Evolutionary conservation across 176 grass and related monocot genomes (phyloP).

Genomic region (Triticum turgidum): DNA sequence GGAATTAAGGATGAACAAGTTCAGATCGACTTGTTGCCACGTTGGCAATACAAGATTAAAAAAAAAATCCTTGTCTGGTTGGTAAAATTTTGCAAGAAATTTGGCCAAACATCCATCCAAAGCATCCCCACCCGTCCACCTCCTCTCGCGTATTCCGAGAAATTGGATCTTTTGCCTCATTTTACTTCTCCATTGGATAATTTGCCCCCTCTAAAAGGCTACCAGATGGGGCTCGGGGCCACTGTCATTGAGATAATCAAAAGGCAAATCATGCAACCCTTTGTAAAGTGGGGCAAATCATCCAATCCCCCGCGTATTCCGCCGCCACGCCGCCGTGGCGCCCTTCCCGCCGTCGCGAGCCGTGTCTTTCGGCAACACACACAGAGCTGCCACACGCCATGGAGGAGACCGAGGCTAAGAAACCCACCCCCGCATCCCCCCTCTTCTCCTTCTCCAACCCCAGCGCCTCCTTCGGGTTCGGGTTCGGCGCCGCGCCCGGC

Average conservation of each 20-base stretch:
- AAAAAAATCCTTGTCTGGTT: too few relatives aligned
- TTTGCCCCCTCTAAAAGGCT: too few relatives aligned
- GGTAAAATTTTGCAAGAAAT: neutral
- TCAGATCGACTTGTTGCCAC: too few relatives aligned
- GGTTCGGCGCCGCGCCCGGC: conserved; percentile 29
- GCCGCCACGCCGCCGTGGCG: neutral
- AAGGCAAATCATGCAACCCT: too few relatives aligned
- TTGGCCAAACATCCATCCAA: neutral
- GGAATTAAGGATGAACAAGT: too few relatives aligned
- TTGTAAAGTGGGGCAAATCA: too few relatives aligned
- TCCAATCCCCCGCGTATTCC: neutral
- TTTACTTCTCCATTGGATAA: too few relatives aligned
- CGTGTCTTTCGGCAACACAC: too few relatives aligned
- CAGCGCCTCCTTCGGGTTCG: conserved; percentile 37
- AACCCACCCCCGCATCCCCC: conserved; percentile 17
- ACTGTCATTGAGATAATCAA: too few relatives aligned
- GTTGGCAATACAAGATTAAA: too few relatives aligned
- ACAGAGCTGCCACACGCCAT: neutral
- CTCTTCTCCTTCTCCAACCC: conserved; percentile 65
- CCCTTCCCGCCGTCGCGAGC: neutral
- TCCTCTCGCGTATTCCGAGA: neutral
- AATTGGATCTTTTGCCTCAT: too few relatives aligned
- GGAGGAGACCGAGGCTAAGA: conserved; percentile 29
- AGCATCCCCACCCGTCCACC: neutral
- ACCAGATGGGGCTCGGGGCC: too few relatives aligned